These are phyloP conservation scores for Fusarium decemcellulare DNA, from an alignment of 2,329 filamentous ascomycete genomes.

Conservation along the genomic window DNA sequence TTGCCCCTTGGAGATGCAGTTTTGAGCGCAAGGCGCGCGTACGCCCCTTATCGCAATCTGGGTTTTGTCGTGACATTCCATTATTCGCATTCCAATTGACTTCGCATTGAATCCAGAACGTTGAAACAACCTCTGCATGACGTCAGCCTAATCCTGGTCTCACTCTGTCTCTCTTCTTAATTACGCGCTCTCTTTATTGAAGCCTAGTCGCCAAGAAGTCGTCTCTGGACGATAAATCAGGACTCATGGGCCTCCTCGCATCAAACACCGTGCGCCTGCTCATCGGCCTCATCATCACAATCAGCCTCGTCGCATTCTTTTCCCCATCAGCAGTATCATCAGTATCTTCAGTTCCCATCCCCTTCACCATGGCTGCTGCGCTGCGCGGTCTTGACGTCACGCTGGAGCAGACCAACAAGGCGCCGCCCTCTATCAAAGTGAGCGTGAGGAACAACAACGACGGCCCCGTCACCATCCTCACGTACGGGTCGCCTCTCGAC, in stretches of 20 bases:
- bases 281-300: conserved; percentile 36
- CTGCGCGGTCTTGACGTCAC: conserved; percentile 51
- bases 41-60: background rate
- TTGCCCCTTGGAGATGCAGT: background rate
- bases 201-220: background rate
- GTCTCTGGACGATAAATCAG: background rate
- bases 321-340: conserved; percentile 16
- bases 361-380: conserved; percentile 33
- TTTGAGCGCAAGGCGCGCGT: background rate
- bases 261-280: conserved; percentile 39
- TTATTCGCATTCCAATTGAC: background rate
- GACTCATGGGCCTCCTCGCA: conserved; percentile 36
- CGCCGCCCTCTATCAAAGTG: conserved; percentile 54
- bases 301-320: conserved; percentile 40
- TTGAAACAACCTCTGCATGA: background rate
- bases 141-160: conserved; percentile 5
- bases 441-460: conserved; percentile 58
- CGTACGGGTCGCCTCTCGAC: conserved; percentile 63
- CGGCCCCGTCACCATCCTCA: conserved; percentile 57
- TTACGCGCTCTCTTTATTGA: too few relatives aligned
- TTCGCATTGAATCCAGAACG: background rate
- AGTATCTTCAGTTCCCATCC: conserved; percentile 23
- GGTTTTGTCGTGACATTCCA: background rate
- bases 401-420: conserved; percentile 50
- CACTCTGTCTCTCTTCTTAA: background rate